Percentiles rank a stretch among this genome's conserved stretches.
phyloP scores from a whole-genome alignment of 345 rosid species.

The Brassica rapa region DNA sequence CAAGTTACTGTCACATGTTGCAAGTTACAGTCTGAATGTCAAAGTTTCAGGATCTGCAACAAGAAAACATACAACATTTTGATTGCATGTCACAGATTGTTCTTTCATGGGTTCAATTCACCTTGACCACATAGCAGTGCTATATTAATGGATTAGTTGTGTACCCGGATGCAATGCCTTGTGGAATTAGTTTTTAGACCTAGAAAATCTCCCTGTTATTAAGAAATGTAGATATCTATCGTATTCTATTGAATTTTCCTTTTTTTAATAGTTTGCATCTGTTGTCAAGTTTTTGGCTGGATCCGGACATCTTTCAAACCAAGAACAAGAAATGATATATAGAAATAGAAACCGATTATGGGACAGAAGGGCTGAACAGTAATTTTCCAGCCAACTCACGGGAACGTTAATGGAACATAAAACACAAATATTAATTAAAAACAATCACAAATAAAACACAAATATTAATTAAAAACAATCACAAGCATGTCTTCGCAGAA shows the following conservation, averaged over 20 bases:
- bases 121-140: too few relatives aligned
- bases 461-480: conserved; percentile 37
- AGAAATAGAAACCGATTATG: background rate
- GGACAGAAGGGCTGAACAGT: conserved; percentile 7
- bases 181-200: too few relatives aligned
- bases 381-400: conserved; percentile 38
- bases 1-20: too few relatives aligned
- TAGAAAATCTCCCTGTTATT: too few relatives aligned
- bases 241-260: background rate
- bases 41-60: too few relatives aligned
- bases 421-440: conserved; percentile 1
- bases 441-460: conserved; percentile 47
- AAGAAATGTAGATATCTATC: background rate
- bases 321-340: conserved; percentile 1
- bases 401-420: conserved; percentile 26
- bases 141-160: too few relatives aligned
- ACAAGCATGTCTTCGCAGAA: conserved; percentile 56
- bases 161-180: too few relatives aligned
- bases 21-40: too few relatives aligned
- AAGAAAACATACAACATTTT: too few relatives aligned
- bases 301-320: conserved; percentile 20
- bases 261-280: background rate
- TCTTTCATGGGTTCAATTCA: too few relatives aligned
- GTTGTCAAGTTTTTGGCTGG: background rate
- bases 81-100: too few relatives aligned